These are phyloP conservation scores for Mycena floridula DNA, from an alignment of 768 basidiomycete species.

Conservation along the genomic window DNA sequence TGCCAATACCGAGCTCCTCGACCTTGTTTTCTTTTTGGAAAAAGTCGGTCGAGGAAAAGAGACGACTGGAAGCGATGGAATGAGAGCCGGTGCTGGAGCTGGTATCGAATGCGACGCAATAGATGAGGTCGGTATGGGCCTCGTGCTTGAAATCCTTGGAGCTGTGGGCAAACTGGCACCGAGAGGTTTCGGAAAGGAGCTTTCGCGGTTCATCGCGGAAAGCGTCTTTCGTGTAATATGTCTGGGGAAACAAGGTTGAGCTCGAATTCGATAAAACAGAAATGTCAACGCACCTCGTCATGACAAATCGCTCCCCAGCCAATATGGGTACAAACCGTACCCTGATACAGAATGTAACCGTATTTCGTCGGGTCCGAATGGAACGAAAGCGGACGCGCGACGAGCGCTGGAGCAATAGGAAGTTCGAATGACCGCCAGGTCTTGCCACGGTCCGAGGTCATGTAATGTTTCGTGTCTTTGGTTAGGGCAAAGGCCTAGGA, in stretches of 20 bases:
- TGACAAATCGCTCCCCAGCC: conserved; percentile 58
- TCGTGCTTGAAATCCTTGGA: conserved; percentile 77
- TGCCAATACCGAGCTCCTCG: conserved; percentile 84
- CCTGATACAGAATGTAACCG: conserved; percentile 77
- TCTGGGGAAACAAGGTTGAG: conserved; percentile 40
- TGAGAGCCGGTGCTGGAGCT: conserved; percentile 40
- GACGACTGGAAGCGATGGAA: conserved; percentile 46
- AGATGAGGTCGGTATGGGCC: conserved; percentile 70
- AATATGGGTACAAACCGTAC: conserved; percentile 49
- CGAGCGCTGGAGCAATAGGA: conserved; percentile 50
- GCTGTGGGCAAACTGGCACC: conserved; percentile 89
- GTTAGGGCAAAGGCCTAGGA: conserved; percentile 84
- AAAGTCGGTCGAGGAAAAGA: conserved; percentile 84
- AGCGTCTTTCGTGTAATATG: conserved; percentile 82
- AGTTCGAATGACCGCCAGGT: conserved; percentile 82
- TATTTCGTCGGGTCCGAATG: conserved; percentile 83
- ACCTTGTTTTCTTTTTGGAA: conserved; percentile 63
- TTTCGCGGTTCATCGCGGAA: conserved; percentile 56
- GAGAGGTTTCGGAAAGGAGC: conserved; percentile 65
- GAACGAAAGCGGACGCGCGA: conserved; percentile 72
- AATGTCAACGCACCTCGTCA: no score
- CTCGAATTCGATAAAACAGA: no score
- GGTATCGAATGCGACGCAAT: conserved; percentile 84
- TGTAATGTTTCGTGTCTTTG: conserved; percentile 69
- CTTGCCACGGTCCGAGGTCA: conserved; percentile 81